Evolutionary conservation across 495 filamentous ascomycete genomes (phyloP), one percentile per base, ranked within the genome.

Genomic region (Annulohypoxylon maeteangense): DNA sequence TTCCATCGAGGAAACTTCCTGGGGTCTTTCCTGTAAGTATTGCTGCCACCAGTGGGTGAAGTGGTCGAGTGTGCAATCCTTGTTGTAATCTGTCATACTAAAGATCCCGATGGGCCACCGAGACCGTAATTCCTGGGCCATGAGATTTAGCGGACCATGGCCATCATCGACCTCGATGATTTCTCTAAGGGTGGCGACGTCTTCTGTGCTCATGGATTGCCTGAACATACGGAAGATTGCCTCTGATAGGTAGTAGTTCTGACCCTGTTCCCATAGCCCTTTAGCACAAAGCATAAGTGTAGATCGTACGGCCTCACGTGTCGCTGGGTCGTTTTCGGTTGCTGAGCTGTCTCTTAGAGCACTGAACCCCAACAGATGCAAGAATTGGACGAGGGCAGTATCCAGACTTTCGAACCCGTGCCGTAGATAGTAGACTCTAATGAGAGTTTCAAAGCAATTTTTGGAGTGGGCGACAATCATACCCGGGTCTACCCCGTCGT

Each of bases 361-460:
- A 25, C 65, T 68, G 23, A 72, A 72, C 7, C 64, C 70, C 14
- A 72, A 40, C 45, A 72, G 34, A 3, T 67, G 58, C 1, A 72
- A 31, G 22, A 65, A 38, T 6, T 64, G 70, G 0, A 68, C 65
- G 2, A 72, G 70, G 7, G 59, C 56, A 11, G 11, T 18, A 62
- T 81, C 78, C 1, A 72, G 18, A 6, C 56, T 70, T 44, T 80
- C 76, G 67, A 81, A 82, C 0, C 80, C 78, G 45, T 81, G 80
- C 6, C 79, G 78, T 12, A 79, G 72, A 59, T 82, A 82, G 55
- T 82, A 81, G 6, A 81, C 54, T 8, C 80, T 75, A n/a, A 81
- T 29, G n/a, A 79, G 50, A 1, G 79, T 82, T 48, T 81, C 70
- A 16, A 72, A 65, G 7, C 64, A 72, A 7, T 38, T 22, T 31